Evolutionary conservation across 768 basidiomycete species (phyloP).

Genomic region (Sporobolomyces phaffii): DNA sequence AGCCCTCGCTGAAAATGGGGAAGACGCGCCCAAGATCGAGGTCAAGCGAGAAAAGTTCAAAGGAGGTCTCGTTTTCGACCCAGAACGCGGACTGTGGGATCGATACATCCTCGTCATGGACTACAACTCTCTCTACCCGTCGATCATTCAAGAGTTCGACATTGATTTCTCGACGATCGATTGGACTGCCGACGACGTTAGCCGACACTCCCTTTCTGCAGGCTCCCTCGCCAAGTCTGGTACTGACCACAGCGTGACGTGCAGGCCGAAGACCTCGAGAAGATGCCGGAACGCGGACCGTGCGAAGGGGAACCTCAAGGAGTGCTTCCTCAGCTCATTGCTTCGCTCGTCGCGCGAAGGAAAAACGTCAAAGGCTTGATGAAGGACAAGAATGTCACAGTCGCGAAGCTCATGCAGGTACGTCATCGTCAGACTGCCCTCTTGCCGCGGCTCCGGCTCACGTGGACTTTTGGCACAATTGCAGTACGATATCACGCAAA

Average conservation of each 20-base stretch:
- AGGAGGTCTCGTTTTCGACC: slow-evolving; percentile 95
- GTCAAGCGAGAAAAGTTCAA: slow-evolving; percentile 78
- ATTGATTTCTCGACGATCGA: slow-evolving; percentile 98
- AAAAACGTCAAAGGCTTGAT: slow-evolving; percentile 85
- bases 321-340: slow-evolving; percentile 92
- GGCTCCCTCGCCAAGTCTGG: too few species aligned
- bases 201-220: background rate
- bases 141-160: slow-evolving; percentile 99
- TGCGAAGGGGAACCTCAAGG: slow-evolving; percentile 65
- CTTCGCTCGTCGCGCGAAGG: slow-evolving; percentile 86
- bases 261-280: slow-evolving; percentile 63
- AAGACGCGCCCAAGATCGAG: slow-evolving; percentile 28
- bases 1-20: slow-evolving; percentile 55
- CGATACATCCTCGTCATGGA: slow-evolving; percentile 98
- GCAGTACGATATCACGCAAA: slow-evolving; percentile 94
- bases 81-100: slow-evolving; percentile 92
- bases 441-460: slow-evolving; percentile 7
- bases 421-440: slow-evolving; percentile 27
- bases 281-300: slow-evolving; percentile 77
- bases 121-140: slow-evolving; percentile 98
- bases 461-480: background rate
- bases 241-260: too few species aligned
- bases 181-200: slow-evolving; percentile 46
- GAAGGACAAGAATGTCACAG: slow-evolving; percentile 69
- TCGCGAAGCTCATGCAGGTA: slow-evolving; percentile 77